A percentile compares a stretch with the other conserved stretches of the same genome.
phyloP scores from a whole-genome alignment of 495 filamentous ascomycete species.

The Sporormia fimetaria region DNA sequence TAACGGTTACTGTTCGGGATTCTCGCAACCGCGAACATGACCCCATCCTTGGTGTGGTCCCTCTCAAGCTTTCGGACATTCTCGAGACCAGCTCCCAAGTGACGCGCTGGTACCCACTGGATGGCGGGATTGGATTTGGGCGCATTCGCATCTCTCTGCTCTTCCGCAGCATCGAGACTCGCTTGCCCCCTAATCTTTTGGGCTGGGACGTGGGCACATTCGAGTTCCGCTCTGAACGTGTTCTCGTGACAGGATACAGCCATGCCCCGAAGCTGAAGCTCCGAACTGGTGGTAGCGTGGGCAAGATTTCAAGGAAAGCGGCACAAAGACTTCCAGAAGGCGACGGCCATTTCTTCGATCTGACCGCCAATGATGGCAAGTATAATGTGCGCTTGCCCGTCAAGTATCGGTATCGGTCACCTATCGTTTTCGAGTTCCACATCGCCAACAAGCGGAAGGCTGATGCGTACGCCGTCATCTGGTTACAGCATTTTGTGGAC shows the following conservation, averaged over 20 bases:
- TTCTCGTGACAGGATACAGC: constrained; percentile 49
- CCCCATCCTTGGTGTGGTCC: constrained; percentile 83
- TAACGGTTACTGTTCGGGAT: constrained; percentile 81
- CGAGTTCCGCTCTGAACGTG: constrained; percentile 60
- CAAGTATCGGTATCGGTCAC: constrained; percentile 76
- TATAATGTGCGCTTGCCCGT: constrained; percentile 66
- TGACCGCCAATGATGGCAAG: constrained; percentile 45
- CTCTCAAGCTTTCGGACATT: constrained; percentile 74
- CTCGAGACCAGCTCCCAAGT: constrained; percentile 77
- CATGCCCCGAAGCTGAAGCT: constrained; percentile 56
- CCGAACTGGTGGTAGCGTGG: constrained; percentile 73
- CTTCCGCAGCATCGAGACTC: constrained; percentile 75
- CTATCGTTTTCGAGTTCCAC: constrained; percentile 80
- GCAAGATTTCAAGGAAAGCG: constrained; percentile 49
- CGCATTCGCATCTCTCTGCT: constrained; percentile 81
- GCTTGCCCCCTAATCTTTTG: constrained; percentile 66
- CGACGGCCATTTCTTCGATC: constrained; percentile 55
- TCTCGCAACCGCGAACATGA: constrained; percentile 83
- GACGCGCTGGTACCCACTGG: constrained; percentile 55
- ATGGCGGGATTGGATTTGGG: constrained; percentile 68
- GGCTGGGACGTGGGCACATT: constrained; percentile 93
- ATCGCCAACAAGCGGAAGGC: constrained; percentile 51
- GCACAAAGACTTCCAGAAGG: constrained; percentile 47
- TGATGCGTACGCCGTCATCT: constrained; percentile 66
- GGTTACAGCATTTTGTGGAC: constrained; percentile 77